Evolutionary conservation across 2,329 filamentous ascomycete genomes (phyloP).

Genomic region (Verticillium zaregamsianum): DNA sequence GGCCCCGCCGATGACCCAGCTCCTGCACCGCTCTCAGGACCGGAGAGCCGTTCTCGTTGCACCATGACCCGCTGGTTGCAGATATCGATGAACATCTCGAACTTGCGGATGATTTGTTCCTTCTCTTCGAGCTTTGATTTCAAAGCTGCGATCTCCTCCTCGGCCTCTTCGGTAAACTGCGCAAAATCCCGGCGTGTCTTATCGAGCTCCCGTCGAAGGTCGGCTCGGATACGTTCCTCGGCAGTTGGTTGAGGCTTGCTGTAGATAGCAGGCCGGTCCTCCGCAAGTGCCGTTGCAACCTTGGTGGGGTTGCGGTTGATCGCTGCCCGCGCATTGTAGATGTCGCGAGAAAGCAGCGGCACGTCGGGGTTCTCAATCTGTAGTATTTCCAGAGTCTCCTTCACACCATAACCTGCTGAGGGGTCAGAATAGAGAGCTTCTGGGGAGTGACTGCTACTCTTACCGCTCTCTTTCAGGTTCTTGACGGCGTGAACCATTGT

Average conservation of each 20-base stretch:
- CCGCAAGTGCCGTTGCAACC: slow-evolving; percentile 54
- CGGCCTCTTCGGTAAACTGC: slow-evolving; percentile 50
- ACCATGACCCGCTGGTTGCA: slow-evolving; percentile 65
- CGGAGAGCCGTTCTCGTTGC: slow-evolving; percentile 48
- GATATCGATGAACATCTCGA: slow-evolving; percentile 68
- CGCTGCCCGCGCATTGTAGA: slow-evolving; percentile 63
- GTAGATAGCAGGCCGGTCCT: slow-evolving; percentile 60
- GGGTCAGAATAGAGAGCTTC: neutral
- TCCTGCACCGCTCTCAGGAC: slow-evolving; percentile 4
- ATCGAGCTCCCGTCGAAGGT: slow-evolving; percentile 56
- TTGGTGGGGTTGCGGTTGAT: slow-evolving; percentile 63
- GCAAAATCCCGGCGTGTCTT: slow-evolving; percentile 53
- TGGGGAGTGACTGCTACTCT: slow-evolving; percentile 17
- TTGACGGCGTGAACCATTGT: slow-evolving; percentile 66
- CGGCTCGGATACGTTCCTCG: slow-evolving; percentile 60
- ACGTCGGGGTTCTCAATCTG: slow-evolving; percentile 61
- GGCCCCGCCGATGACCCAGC: neutral
- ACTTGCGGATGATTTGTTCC: slow-evolving; percentile 57
- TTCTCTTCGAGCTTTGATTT: slow-evolving; percentile 59
- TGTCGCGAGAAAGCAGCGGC: slow-evolving; percentile 59
- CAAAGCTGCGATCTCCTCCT: slow-evolving; percentile 55
- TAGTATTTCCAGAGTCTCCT: slow-evolving; percentile 62
- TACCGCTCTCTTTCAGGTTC: slow-evolving; percentile 62
- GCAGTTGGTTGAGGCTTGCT: slow-evolving; percentile 61
- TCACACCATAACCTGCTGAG: slow-evolving; percentile 39